Evolutionary conservation across 2,329 filamentous ascomycete genomes (phyloP), one percentile per base, ranked within the genome.

Genomic region (Microcyclospora tardicrescens): DNA sequence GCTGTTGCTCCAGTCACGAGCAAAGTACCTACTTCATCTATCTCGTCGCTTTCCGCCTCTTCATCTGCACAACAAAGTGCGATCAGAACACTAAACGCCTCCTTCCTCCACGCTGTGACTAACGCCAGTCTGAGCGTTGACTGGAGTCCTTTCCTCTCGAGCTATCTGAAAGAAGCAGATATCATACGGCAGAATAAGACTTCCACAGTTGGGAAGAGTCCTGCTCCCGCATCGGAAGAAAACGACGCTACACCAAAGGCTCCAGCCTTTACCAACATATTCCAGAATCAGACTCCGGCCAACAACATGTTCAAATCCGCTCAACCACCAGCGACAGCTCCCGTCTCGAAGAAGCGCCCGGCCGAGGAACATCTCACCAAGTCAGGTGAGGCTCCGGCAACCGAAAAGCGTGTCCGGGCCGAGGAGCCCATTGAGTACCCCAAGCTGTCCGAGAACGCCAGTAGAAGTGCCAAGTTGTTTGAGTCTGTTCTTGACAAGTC

Each of bases 391-490:
- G 37, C 41, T 15, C 52, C 50, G 4, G 45, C 46, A 2, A 55
- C 52, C 12, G 54, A 57, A 40, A 57, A 58, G 49, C 53, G 55
- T 13, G 42, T 33, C 27, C 51, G 50, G 41, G 44, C 50, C 1
- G 52, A 51, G 28, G 50, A 54, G 35, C 16, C 50, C 16, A 38
- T 49, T 14, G 33, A 47, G 10, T 57, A 56, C 35, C 53, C 55
- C 6, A 56, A 51, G 35, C 44, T 56, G 8, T 48, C 54, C 2
- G 49, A 51, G 11, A 50, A 37, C 36, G 49, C 53, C 13, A 58
- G 54, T 42, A 51, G 48, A 24, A 54, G 53, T 10, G 44, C 53
- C 10, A 51, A 52, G 43, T 41, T 58, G 12, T 58, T 58, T 37
- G 49, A 48, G 29, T 47, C 53, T 16, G 47, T 50, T 6, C 45